Evolutionary conservation across 2,329 filamentous ascomycete genomes (phyloP).

Genomic region (Capronia coronata): DNA sequence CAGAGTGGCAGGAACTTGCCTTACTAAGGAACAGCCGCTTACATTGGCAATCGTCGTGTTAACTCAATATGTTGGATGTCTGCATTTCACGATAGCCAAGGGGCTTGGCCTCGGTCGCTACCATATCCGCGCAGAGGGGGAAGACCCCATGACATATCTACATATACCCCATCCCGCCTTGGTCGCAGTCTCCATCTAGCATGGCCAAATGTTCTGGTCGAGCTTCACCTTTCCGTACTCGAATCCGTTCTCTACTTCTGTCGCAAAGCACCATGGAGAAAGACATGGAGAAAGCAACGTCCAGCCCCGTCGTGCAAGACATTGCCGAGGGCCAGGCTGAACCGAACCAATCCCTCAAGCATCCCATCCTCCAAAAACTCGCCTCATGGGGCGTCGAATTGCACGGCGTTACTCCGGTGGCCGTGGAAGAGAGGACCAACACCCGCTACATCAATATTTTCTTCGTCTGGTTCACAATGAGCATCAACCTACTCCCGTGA

Average conservation of each 20-base stretch:
- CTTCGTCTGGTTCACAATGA: constrained; percentile 55
- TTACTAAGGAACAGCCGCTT: too few relatives aligned
- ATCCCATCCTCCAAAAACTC: background rate
- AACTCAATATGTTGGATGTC: too few relatives aligned
- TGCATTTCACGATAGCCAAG: too few relatives aligned
- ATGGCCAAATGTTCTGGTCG: background rate
- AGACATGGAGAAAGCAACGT: background rate
- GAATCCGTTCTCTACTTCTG: too few relatives aligned
- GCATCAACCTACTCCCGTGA: constrained; percentile 2
- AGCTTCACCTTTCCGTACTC: too few relatives aligned
- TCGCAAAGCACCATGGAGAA: background rate
- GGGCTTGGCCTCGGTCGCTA: too few relatives aligned
- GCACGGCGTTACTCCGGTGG: constrained; percentile 67
- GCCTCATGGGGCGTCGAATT: constrained; percentile 49
- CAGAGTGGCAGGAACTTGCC: too few relatives aligned
- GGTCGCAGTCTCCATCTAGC: too few relatives aligned
- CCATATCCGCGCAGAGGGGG: too few relatives aligned
- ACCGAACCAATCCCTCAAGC: background rate
- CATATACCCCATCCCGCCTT: too few relatives aligned
- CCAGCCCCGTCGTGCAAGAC: constrained; percentile 25
- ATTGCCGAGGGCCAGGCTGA: background rate
- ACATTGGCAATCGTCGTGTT: too few relatives aligned
- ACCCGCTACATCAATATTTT: constrained; percentile 59
- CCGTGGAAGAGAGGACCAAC: constrained; percentile 60
- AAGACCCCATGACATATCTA: too few relatives aligned